Base-by-base conservation (phyloP, 2,329 filamentous ascomycete genomes). In the Aureobasidium sp. region DNA sequence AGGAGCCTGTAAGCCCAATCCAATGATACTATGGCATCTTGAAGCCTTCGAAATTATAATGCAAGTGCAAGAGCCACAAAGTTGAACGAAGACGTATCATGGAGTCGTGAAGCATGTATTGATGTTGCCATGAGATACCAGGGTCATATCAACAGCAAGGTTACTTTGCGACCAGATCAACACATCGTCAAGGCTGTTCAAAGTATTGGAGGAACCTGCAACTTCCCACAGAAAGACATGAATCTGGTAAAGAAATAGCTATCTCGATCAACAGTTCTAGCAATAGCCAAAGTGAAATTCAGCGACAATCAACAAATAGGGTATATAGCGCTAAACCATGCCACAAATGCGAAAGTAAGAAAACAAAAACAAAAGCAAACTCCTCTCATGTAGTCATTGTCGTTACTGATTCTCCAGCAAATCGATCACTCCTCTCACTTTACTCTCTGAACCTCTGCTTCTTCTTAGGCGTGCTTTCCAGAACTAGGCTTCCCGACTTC, bases 401-500 rank as follows among this genome's bases (percentile, higher is more conserved):
- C 42, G 39, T 16, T 29, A 57, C 21, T 36, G 25, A 15, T 10
- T 25, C 27, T 15, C 34, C 39, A 44, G 34, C 27, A n/a, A 32
- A 42, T 15, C 39, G 11, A 25, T 11, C 37, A 4, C 39, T 25
- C 25, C 29, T 16, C 29, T 11, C 9, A 10, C 30, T 32, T 50
- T 29, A 41, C n/a, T 48, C 32, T 8, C 21, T n/a, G 11, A 15
- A 9, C 29, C 41, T 59, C n/a, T 68, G 69, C 63, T 63, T 68
- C 36, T 62, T 65, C 66, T 71, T 72, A 64, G 67, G 70, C 16
- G 78, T 77, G 47, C 74, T 78, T 37, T 75, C 76, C 45, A 87
- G 71, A 34, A 86, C 76, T 37, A 77, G 77, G 25, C 76, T 74
- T 5, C 84, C 84, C 44, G 79, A 80, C 41, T 73, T 73, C 69